phyloP scores from a whole-genome alignment of 1,139 yeast species.

The Taphrina sp. region DNA sequence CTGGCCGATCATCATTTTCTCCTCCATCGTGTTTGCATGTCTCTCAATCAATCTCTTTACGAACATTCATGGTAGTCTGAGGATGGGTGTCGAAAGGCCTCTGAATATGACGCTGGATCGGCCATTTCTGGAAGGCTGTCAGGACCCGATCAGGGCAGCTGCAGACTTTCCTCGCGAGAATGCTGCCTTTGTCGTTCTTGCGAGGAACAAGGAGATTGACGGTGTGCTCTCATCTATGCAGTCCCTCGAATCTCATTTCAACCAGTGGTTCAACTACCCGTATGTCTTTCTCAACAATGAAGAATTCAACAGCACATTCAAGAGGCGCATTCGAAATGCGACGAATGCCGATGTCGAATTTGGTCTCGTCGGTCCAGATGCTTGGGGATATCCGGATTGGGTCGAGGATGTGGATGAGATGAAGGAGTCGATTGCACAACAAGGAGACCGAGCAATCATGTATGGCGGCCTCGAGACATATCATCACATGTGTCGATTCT shows the following conservation, averaged over 20 bases:
- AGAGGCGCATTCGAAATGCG: conserved; percentile 50
- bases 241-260: conserved; percentile 78
- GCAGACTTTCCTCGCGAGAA: conserved; percentile 51
- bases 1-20: conserved; percentile 16
- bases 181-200: conserved; percentile 80
- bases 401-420: conserved; percentile 45
- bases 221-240: conserved; percentile 68
- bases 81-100: conserved; percentile 5
- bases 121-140: conserved; percentile 32
- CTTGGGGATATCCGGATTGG: conserved; percentile 59
- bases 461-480: conserved; percentile 79
- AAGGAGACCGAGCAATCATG: conserved; percentile 76
- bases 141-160: conserved; percentile 30
- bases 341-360: conserved; percentile 64
- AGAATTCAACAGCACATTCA: conserved; percentile 65
- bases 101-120: conserved; percentile 17
- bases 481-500: conserved; percentile 68
- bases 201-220: conserved; percentile 69
- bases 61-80: neutral
- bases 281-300: conserved; percentile 83
- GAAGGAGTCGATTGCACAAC: conserved; percentile 59
- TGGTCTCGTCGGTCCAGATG: conserved; percentile 54
- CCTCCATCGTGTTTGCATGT: conserved; percentile 2
- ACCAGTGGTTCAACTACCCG: conserved; percentile 87
- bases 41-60: neutral